Evolutionary conservation across 768 basidiomycete species (phyloP).

Genomic region (Cystoderma amianthinum): DNA sequence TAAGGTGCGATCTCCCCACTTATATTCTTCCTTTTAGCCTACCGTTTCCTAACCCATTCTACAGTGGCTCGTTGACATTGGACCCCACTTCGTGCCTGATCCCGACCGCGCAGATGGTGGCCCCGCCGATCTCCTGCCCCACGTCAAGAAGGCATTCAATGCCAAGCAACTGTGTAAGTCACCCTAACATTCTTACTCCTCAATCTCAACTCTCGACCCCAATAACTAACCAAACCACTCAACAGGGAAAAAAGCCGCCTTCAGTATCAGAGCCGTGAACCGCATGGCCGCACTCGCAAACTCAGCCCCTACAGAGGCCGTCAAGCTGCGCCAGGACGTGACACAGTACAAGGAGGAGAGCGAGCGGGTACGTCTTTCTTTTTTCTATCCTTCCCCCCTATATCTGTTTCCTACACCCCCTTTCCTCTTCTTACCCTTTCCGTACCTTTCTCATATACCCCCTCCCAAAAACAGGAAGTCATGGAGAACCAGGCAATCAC

Average conservation of each 20-base stretch:
- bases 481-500: too few species aligned
- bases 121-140: constrained; percentile 76
- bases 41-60: neutral
- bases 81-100: constrained; percentile 68
- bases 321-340: constrained; percentile 51
- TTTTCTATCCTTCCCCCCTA: constrained; percentile 1
- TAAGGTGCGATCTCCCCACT: constrained; percentile 34
- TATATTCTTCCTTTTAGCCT: neutral
- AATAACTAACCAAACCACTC: too few species aligned
- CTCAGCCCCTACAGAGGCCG: constrained; percentile 34
- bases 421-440: too few species aligned
- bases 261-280: constrained; percentile 80
- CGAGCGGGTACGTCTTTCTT: constrained; percentile 33
- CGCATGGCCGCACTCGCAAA: constrained; percentile 61
- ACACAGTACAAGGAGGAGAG: constrained; percentile 76
- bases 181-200: too few species aligned
- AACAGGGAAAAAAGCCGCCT: constrained; percentile 84
- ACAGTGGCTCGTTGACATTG: constrained; percentile 65
- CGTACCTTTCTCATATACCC: too few species aligned
- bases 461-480: too few species aligned
- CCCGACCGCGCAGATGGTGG: constrained; percentile 47
- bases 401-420: too few species aligned
- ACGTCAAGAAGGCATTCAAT: constrained; percentile 86
- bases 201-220: constrained; percentile 1
- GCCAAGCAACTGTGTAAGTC: constrained; percentile 78